phyloP scores from a whole-genome alignment of 495 filamentous ascomycete species.

The Symbiotaphrina buchneri region DNA sequence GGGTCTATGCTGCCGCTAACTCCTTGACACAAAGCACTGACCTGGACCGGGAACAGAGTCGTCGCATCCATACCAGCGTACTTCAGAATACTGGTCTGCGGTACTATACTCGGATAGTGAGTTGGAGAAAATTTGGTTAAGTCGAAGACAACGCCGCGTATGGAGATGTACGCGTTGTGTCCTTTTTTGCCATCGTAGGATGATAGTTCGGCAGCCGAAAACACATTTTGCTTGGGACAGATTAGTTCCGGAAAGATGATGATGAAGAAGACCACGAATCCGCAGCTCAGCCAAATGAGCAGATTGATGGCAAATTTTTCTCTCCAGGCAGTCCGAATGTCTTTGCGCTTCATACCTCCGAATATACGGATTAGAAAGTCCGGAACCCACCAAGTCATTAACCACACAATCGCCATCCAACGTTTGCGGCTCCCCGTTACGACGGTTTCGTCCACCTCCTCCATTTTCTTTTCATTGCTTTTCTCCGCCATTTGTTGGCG shows the following conservation, averaged over 20 bases:
- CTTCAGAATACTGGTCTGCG: constrained; percentile 36
- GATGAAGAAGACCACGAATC: constrained; percentile 58
- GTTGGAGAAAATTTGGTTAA: constrained; percentile 44
- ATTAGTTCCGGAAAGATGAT: constrained; percentile 68
- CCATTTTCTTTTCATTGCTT: constrained; percentile 72
- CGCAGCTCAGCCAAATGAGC: constrained; percentile 82
- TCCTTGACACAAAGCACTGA: constrained; percentile 76
- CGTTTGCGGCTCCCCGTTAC: constrained; percentile 69
- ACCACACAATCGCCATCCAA: constrained; percentile 74
- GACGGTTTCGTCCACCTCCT: constrained; percentile 66
- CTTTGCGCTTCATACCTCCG: constrained; percentile 77
- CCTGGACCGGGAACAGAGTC: constrained; percentile 79
- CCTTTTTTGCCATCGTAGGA: constrained; percentile 50
- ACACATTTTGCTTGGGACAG: constrained; percentile 81
- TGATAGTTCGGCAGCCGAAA: constrained; percentile 54
- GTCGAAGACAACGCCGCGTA: constrained; percentile 80
- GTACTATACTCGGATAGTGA: constrained; percentile 65
- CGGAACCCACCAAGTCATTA: constrained; percentile 71
- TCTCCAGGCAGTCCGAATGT: constrained; percentile 84
- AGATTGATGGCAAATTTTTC: constrained; percentile 98
- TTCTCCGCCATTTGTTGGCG: constrained; percentile 88
- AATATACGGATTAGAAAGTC: constrained; percentile 60
- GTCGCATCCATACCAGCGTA: constrained; percentile 81
- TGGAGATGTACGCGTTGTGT: constrained; percentile 40
- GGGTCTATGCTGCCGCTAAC: constrained; percentile 38